These are phyloP conservation scores for Debaryomyces robertsiae DNA, from an alignment of 1,139 yeast genomes.

Conservation along the genomic window DNA sequence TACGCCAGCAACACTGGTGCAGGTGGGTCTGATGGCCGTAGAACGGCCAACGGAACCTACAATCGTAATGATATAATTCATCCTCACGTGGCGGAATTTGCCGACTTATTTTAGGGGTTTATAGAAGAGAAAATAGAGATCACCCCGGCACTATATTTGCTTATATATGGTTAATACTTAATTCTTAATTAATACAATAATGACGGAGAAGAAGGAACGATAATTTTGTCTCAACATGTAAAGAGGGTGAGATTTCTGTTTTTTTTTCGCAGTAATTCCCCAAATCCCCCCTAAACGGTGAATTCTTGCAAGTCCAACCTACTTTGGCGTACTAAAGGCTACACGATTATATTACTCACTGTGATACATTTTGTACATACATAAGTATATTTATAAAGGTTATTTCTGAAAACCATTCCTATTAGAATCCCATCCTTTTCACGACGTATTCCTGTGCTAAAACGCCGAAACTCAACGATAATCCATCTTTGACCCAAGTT, in stretches of 20 bases:
- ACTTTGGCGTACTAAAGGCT: too few relatives aligned
- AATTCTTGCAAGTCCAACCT: too few relatives aligned
- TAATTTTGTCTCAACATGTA: too few relatives aligned
- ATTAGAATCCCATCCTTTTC: conserved; percentile 78
- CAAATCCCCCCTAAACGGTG: too few relatives aligned
- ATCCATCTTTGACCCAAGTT: conserved; percentile 86
- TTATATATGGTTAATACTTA: conserved; percentile 4
- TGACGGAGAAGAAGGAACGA: too few relatives aligned
- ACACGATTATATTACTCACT: too few relatives aligned
- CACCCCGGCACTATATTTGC: background rate
- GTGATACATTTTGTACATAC: too few relatives aligned
- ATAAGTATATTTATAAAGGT: too few relatives aligned
- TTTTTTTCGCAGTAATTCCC: too few relatives aligned
- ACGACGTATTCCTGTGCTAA: conserved; percentile 89
- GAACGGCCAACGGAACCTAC: conserved; percentile 1
- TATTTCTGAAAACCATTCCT: background rate
- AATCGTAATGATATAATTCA: conserved; percentile 23
- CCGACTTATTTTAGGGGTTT: conserved; percentile 41
- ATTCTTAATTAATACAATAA: conserved; percentile 6
- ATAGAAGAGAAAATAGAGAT: conserved; percentile 7
- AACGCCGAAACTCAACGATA: conserved; percentile 78
- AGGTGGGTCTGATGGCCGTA: background rate
- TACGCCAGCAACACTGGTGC: background rate
- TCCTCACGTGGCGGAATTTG: conserved; percentile 52
- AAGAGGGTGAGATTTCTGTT: too few relatives aligned